A percentile compares a stretch with the other conserved stretches of the same genome.
These are phyloP conservation scores for Alternaria triticina DNA, from an alignment of 2,329 filamentous ascomycete species.

Conservation along the genomic window DNA sequence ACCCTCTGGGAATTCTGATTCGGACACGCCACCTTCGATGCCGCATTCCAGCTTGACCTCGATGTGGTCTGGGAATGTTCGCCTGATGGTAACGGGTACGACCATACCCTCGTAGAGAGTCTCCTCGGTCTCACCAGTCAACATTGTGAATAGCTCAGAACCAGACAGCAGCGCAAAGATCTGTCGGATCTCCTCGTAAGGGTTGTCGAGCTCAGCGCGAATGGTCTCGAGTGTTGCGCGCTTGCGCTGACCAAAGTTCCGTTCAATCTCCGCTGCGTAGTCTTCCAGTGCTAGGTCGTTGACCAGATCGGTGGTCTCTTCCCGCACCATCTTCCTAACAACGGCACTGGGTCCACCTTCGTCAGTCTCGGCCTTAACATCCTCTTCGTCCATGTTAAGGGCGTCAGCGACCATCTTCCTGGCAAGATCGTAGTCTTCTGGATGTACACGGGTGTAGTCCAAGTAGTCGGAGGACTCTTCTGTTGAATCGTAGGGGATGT, in stretches of 20 bases:
- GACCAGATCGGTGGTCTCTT: slow-evolving; percentile 91
- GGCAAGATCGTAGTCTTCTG: slow-evolving; percentile 96
- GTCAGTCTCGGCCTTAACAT: slow-evolving; percentile 92
- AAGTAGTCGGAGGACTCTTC: slow-evolving; percentile 86
- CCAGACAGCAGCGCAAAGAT: slow-evolving; percentile 73
- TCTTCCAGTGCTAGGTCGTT: slow-evolving; percentile 96
- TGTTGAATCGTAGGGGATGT: slow-evolving; percentile 83
- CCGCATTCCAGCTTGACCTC: slow-evolving; percentile 94
- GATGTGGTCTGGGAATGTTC: slow-evolving; percentile 90
- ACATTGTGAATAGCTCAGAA: slow-evolving; percentile 92
- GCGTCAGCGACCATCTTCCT: slow-evolving; percentile 99
- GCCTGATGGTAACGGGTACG: slow-evolving; percentile 83
- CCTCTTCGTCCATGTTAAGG: slow-evolving; percentile 94
- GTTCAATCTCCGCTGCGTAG: slow-evolving; percentile 93
- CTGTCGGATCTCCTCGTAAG: slow-evolving; percentile 91
- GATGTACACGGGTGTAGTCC: slow-evolving; percentile 96
- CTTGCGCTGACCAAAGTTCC: slow-evolving; percentile 91
- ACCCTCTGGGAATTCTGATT: slow-evolving; percentile 78
- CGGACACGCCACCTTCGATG: slow-evolving; percentile 85
- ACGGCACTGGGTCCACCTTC: slow-evolving; percentile 90
- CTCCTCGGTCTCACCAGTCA: slow-evolving; percentile 89
- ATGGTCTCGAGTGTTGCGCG: slow-evolving; percentile 96
- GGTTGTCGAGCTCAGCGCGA: slow-evolving; percentile 86
- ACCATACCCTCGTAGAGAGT: slow-evolving; percentile 90
- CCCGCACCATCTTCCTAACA: slow-evolving; percentile 91